Base-by-base conservation (phyloP, 768 basidiomycete genomes). In the Tephrocybe sp. region DNA sequence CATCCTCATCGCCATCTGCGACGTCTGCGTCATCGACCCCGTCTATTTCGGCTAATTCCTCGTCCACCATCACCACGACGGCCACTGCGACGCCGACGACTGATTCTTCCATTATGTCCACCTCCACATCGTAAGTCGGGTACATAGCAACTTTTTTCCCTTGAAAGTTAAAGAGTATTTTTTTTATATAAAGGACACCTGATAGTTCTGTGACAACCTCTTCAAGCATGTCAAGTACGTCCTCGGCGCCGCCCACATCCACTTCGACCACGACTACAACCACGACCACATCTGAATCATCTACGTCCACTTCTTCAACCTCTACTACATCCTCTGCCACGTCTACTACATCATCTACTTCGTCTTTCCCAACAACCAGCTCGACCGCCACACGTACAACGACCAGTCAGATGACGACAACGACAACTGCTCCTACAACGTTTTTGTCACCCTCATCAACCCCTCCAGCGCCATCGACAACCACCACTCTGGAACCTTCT, bases 241-340 rank as follows among this genome's bases (percentile, higher is more conserved):
- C n/a, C n/a, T n/a, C n/a, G n/a, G n/a, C n/a, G n/a, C n/a, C n/a
- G n/a, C n/a, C n/a, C n/a, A n/a, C n/a, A 5, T 29, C 45, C 49
- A 37, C 60, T 57, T 63, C 50, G 2, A 30, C 50, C 24, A 50
- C 54, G n/a, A 27, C 52, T 9, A 23, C 61, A 12, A 25, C 63
- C 21, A 39, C 49, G 22, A 50, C 57, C 42, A 47, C 63, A 4
- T 53, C 60, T 25, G 56, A 61, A 19, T 50, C 62, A 4, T 40
- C 49, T 13, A 51, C 58, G 12, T 40, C 54, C 38, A 36, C 63
- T 13, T 41, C 55, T 21, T 57, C 65, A 15, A 52, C 60, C 33
- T 50, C 64, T 16, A 58, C 66, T 42, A 61, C 63, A 5, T 24
- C 60, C 10, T 53, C 58, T 38, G n/a, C n/a, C n/a, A 42, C 58